Conservation (phyloP, 352 stramenopile species). For the Globisporangium mamillatum region DNA sequence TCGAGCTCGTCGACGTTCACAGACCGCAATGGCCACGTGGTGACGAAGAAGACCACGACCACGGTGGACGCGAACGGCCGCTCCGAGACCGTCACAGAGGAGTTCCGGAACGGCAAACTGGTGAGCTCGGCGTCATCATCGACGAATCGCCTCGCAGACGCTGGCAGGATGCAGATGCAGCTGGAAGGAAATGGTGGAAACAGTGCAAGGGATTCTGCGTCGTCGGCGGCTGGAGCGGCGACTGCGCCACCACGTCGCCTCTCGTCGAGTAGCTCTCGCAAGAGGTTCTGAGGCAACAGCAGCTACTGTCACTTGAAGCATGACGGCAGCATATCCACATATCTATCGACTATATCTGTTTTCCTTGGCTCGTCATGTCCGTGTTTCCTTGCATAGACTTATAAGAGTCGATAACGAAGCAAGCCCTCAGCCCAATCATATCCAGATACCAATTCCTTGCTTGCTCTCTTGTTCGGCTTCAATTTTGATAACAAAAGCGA, state of each 20-base stretch:
- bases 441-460: neutral
- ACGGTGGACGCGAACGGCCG: constrained; percentile 48
- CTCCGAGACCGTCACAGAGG: constrained; percentile 60
- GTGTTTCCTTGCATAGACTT: neutral
- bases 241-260: neutral
- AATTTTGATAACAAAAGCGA: no score
- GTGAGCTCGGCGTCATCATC: constrained; percentile 48
- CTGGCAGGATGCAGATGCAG: constrained; percentile 65
- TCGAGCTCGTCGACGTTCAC: constrained; percentile 68
- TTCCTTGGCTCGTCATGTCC: neutral
- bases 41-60: constrained; percentile 78
- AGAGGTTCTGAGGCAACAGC: constrained; percentile 6
- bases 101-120: constrained; percentile 67
- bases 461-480: no score
- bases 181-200: constrained; percentile 4
- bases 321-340: neutral
- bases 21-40: constrained; percentile 61
- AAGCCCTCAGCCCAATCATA: neutral
- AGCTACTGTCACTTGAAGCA: no score
- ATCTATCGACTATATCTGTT: constrained; percentile 1
- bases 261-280: constrained; percentile 15
- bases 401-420: neutral
- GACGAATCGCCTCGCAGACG: constrained; percentile 42
- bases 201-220: no score
- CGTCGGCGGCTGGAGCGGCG: neutral